Conservation (phyloP, 306 rosid genomes). For the Malus orientalis region DNA sequence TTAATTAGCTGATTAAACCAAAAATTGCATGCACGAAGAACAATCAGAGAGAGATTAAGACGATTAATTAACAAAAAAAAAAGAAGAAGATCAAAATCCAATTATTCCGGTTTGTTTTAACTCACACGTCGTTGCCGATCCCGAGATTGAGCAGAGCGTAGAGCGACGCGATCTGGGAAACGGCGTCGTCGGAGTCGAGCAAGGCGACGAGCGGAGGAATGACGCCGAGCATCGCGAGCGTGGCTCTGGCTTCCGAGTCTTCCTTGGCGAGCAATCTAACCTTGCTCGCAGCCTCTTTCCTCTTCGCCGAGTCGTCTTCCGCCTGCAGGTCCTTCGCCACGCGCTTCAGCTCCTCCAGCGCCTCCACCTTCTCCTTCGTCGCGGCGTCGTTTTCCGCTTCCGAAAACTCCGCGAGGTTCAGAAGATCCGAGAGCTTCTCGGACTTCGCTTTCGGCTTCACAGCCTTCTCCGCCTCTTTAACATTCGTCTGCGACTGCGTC, state of each 20-base stretch:
- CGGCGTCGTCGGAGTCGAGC: slow-evolving; percentile 58
- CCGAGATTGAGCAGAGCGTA: slow-evolving; percentile 95
- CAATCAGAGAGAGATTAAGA: not conserved
- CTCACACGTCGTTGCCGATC: slow-evolving; percentile 85
- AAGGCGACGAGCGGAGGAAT: slow-evolving; percentile 85
- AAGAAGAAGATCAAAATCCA: not conserved
- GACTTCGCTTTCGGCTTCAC: slow-evolving; percentile 16
- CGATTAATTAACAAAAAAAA: not conserved
- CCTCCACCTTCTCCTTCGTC: slow-evolving; percentile 59
- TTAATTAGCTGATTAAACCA: not conserved
- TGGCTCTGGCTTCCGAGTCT: slow-evolving; percentile 52
- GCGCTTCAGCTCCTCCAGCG: slow-evolving; percentile 49
- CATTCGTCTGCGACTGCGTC: not conserved
- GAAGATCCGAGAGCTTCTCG: slow-evolving; percentile 79
- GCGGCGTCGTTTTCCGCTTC: slow-evolving; percentile 41
- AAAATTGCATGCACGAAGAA: slow-evolving; percentile 3
- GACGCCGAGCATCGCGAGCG: slow-evolving; percentile 85
- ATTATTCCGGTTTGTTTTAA: not conserved
- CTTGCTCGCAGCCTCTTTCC: slow-evolving; percentile 49
- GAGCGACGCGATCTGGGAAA: slow-evolving; percentile 76
- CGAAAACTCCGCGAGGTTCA: slow-evolving; percentile 37
- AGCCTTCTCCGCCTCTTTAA: slow-evolving; percentile 7
- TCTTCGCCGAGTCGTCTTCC: slow-evolving; percentile 34
- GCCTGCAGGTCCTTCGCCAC: slow-evolving; percentile 53
- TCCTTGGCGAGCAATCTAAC: slow-evolving; percentile 75